phyloP scores from a whole-genome alignment of 2,329 filamentous ascomycete genomes.

The Penicillium oxalicum region DNA sequence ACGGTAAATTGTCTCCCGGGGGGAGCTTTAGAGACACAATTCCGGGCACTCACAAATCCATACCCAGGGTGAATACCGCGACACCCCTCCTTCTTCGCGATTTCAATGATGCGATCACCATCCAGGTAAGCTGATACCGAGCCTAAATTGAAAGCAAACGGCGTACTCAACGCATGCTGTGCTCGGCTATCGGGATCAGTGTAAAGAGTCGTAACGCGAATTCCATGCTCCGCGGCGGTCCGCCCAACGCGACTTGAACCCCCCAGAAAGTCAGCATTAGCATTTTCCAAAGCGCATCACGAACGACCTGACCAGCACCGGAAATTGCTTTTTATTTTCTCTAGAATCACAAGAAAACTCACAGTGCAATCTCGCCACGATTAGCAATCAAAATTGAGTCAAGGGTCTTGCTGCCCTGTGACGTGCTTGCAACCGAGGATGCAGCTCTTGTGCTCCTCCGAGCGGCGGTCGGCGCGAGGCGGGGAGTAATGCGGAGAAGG shows the following conservation, averaged over 20 bases:
- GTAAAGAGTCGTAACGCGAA: conserved; percentile 89
- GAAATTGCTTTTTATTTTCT: too few relatives aligned
- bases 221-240: conserved; percentile 81
- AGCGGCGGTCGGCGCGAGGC: conserved; percentile 27
- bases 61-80: conserved; percentile 94
- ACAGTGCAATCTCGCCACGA: conserved; percentile 89
- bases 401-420: conserved; percentile 35
- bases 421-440: conserved; percentile 23
- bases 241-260: conserved; percentile 64
- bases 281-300: too few relatives aligned
- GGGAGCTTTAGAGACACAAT: neutral
- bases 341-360: conserved; percentile 14
- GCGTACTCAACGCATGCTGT: conserved; percentile 82
- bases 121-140: conserved; percentile 84
- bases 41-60: conserved; percentile 56
- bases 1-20: too few relatives aligned
- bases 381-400: conserved; percentile 92
- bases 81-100: conserved; percentile 80
- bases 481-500: conserved; percentile 37
- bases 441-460: conserved; percentile 26
- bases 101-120: conserved; percentile 81
- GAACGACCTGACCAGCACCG: too few relatives aligned
- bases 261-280: too few relatives aligned
- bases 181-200: conserved; percentile 82
- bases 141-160: conserved; percentile 77